Percentiles rank a stretch among this genome's conserved stretches.
Evolutionary conservation across 495 filamentous ascomycete species (phyloP).

Genomic region (Aspergillus cristatus): DNA sequence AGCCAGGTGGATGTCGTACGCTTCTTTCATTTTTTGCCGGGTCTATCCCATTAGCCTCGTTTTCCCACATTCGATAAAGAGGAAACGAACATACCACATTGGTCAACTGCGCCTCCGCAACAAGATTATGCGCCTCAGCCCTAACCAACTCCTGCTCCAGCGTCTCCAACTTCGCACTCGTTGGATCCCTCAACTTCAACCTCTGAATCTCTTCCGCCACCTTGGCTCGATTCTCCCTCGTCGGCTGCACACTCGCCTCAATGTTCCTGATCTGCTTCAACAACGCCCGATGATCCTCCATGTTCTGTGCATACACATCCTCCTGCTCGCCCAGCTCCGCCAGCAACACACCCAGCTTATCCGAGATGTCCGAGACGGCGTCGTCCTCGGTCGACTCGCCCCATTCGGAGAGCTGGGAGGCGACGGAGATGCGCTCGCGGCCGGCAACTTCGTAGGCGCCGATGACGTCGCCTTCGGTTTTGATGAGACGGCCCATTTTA

Average conservation of each 20-base stretch:
- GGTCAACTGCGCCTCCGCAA: conserved; percentile 93
- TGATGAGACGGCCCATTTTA: conserved; percentile 82
- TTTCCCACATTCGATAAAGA: conserved; percentile 2
- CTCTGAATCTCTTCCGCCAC: conserved; percentile 83
- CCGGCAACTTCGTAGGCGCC: conserved; percentile 72
- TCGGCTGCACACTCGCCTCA: conserved; percentile 86
- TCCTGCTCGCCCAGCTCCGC: conserved; percentile 90
- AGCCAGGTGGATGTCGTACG: conserved; percentile 76
- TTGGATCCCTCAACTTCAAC: conserved; percentile 82
- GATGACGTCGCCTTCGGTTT: conserved; percentile 79
- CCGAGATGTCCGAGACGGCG: conserved; percentile 75
- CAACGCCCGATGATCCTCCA: conserved; percentile 71
- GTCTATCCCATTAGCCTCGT: conserved; percentile 44
- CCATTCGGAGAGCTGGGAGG: conserved; percentile 92
- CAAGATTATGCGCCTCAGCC: conserved; percentile 88
- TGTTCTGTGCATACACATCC: conserved; percentile 70
- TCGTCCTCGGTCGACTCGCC: conserved; percentile 84
- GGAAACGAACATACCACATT: conserved; percentile 58
- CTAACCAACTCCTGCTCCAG: conserved; percentile 94
- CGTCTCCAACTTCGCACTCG: conserved; percentile 60
- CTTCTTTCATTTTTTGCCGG: conserved; percentile 85
- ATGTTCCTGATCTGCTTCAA: conserved; percentile 90
- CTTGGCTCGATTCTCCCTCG: conserved; percentile 72
- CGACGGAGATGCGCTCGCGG: conserved; percentile 71
- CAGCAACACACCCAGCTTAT: conserved; percentile 88